Evolutionary conservation across 257 asterid genomes (phyloP).

Genomic region (Ehretia macrophylla): DNA sequence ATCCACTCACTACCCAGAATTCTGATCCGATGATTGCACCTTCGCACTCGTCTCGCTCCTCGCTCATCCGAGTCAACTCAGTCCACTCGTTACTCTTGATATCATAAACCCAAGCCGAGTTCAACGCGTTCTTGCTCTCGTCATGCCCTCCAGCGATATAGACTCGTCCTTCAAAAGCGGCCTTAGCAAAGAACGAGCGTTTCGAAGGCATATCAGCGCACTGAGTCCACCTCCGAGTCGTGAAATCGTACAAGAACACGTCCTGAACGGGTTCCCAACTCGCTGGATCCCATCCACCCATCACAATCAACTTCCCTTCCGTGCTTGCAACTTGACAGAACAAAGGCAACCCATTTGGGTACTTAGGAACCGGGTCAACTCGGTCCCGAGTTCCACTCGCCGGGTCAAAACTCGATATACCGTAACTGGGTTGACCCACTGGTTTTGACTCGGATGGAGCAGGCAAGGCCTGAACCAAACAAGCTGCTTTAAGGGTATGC

Average conservation of each 20-base stretch:
- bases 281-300: slow-evolving; percentile 87
- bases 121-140: slow-evolving; percentile 77
- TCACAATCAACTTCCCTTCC: slow-evolving; percentile 56
- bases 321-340: slow-evolving; percentile 67
- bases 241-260: slow-evolving; percentile 69
- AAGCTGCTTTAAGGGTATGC: slow-evolving; percentile 54
- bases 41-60: slow-evolving; percentile 92
- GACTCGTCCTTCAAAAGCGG: slow-evolving; percentile 46
- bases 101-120: slow-evolving; percentile 49
- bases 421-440: slow-evolving; percentile 55
- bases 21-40: slow-evolving; percentile 56
- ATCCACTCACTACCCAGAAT: slow-evolving; percentile 91
- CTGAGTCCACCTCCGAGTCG: slow-evolving; percentile 57
- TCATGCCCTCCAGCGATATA: slow-evolving; percentile 90
- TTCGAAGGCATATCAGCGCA: slow-evolving; percentile 66
- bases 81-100: slow-evolving; percentile 45
- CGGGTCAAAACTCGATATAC: slow-evolving; percentile 61
- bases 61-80: slow-evolving; percentile 57
- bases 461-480: slow-evolving; percentile 64
- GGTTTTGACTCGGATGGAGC: slow-evolving; percentile 41
- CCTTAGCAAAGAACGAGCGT: slow-evolving; percentile 76
- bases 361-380: slow-evolving; percentile 58
- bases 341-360: slow-evolving; percentile 67
- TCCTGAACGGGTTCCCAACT: slow-evolving; percentile 78
- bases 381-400: slow-evolving; percentile 51